Percentiles rank a stretch among this genome's conserved stretches.
These are phyloP conservation scores for Phycomyces nitens DNA, from an alignment of 192 early-diverging fungal genomes.

Conservation along the genomic window DNA sequence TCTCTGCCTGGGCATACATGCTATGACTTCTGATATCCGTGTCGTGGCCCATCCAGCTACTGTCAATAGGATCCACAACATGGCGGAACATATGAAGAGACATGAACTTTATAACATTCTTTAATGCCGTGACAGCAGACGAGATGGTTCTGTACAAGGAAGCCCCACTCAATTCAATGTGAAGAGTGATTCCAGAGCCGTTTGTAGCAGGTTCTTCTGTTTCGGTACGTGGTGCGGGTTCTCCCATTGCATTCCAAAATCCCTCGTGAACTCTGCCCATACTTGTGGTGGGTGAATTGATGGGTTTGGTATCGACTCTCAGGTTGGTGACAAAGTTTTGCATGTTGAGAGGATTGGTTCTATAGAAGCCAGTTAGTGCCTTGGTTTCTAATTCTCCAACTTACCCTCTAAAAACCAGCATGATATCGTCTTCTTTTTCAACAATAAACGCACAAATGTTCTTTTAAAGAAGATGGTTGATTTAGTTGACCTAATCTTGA, in stretches of 20 bases:
- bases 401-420: constrained; percentile 48
- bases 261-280: constrained; percentile 50
- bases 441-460: constrained; percentile 53
- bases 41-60: constrained; percentile 40
- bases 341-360: constrained; percentile 50
- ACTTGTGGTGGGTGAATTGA: constrained; percentile 20
- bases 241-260: constrained; percentile 48
- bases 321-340: constrained; percentile 50
- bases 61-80: constrained; percentile 48
- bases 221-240: constrained; percentile 11
- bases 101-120: constrained; percentile 39
- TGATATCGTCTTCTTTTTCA: constrained; percentile 51
- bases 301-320: constrained; percentile 12
- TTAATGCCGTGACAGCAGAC: constrained; percentile 39
- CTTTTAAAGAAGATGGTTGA: constrained; percentile 9
- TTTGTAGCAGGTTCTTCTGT: constrained; percentile 6
- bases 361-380: constrained; percentile 3
- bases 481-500: too few species aligned
- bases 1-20: constrained; percentile 45
- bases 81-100: constrained; percentile 38
- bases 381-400: too few species aligned
- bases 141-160: constrained; percentile 43
- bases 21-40: constrained; percentile 35
- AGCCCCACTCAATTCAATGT: constrained; percentile 43
- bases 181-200: constrained; percentile 14